Evolutionary conservation across 805 yeast species (phyloP), one percentile per base, ranked within the genome.

Genomic region (Candida ascalaphidarum): DNA sequence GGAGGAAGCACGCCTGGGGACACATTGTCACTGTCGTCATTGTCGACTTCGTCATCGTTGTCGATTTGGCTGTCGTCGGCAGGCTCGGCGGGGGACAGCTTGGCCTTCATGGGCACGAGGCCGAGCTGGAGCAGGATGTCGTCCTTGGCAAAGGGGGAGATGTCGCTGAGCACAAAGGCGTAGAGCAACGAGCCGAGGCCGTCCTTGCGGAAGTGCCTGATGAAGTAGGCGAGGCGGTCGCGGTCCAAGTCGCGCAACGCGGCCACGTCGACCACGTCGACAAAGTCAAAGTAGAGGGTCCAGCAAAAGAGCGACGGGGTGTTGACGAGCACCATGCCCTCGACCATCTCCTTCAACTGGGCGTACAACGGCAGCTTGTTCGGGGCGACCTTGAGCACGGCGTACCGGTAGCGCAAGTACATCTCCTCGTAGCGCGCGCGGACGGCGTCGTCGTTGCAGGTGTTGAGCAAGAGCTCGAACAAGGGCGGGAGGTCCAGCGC

Each of bases 281-380:
- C 40, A 80, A 89, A 81, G 37, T 86, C 92, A 32, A 85, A 70
- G 43, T 73, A 74, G 8, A 77, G 44, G 21, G 67, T 62, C 95
- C 95, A 88, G 1, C 86, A 83, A 17, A 68, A 56, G 21, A 71
- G 60, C 5, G 75, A 74, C 2, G 68, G 65, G 14, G 78, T 71
- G 22, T 73, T 68, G 11, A 89, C 72, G 11, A 79, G 55, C 3
- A 86, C 73, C 77, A 88, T 72, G 20, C 81, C 94, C 10, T 74
- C 77, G 1, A 74, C 72, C 67, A 74, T 64, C 7, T 69, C 73
- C 24, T 58, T 57, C 4, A 86, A 54, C 16, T 69, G 65, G 1
- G 42, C 40, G 7, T 58, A 57, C 16, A 68, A 41, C 2, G 31
- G 33, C 3, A n/a, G 25, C 11, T 50, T 46, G 31, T 77, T 76